Evolutionary conservation across 2,329 filamentous ascomycete genomes (phyloP), one percentile per base, ranked within the genome.

Genomic region (Nemania sp.): DNA sequence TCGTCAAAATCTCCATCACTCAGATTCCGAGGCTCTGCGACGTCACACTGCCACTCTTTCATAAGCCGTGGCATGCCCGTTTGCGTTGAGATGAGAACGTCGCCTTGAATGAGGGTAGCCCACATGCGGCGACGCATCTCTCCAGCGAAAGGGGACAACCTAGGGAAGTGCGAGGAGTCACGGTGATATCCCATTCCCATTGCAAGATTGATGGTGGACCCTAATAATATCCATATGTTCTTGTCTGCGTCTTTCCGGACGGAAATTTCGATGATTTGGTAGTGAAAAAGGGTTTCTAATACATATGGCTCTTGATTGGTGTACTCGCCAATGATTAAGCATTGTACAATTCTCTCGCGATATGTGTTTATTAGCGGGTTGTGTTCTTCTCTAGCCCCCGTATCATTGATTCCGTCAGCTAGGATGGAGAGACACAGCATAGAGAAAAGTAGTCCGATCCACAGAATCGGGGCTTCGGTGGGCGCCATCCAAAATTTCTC

Each of bases 111-210:
- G 12, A 82, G 69, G 23, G 75, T 76, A 6, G 73, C 73, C 79
- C 68, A 70, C 5, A 61, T 57, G 31, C 67, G 66, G 12, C 66
- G 64, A 5, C 67, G 62, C 36, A 65, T 79, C 63, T 82, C 79
- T 15, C 75, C 78, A 54, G 78, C 72, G 43, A 80, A 77, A 0
- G 73, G 70, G 2, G 76, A 71, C 52, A 81, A 74, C 33, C 43
- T 40, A 9, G 45, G 39, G 26, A 54, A 58, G 22, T 49, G 39
- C 9, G 70, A 71, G 3, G 78, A 71, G 59, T 81, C 79, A 45
- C 78, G 71, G 61, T 81, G 79, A 49, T 80, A 75, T 7, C 79
- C 79, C 77, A 81, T 81, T 33, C 77, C 71, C 73, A 81, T 79
- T 4, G 78, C 79, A 15, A 80, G 62, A 3, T 79, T 72, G n/a